Conservation (phyloP, 352 stramenopile genomes). For the Thraustotheca clavata region DNA sequence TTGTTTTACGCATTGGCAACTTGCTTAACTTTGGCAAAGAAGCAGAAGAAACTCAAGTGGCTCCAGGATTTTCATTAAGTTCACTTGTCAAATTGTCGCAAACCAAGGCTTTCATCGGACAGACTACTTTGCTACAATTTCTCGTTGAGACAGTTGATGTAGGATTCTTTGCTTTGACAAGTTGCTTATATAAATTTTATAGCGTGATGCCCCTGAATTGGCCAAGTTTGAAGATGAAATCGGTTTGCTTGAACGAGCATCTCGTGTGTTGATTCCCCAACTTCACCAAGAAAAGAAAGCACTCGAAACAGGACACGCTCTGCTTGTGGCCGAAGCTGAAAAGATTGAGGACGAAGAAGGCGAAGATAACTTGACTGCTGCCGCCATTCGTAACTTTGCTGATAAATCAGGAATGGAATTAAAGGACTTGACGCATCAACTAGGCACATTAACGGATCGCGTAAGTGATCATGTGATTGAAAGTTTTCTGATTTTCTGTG, state of each 20-base stretch:
- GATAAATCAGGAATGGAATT: conserved; percentile 54
- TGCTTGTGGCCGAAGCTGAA: conserved; percentile 26
- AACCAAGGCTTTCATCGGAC: conserved; percentile 77
- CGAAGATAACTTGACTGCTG: conserved; percentile 8
- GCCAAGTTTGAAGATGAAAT: conserved; percentile 71
- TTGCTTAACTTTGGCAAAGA: conserved; percentile 67
- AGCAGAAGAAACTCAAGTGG: conserved; percentile 28
- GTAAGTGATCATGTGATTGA: conserved; percentile 29
- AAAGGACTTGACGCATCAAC: conserved; percentile 33
- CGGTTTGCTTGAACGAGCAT: conserved; percentile 60
- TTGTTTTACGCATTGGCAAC: conserved; percentile 66
- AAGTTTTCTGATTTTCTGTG: background rate
- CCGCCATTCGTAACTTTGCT: conserved; percentile 42
- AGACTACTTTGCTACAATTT: conserved; percentile 77
- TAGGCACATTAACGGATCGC: conserved; percentile 45
- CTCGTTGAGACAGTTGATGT: conserved; percentile 80
- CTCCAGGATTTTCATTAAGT: conserved; percentile 60
- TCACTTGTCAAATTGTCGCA: conserved; percentile 82
- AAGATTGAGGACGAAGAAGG: conserved; percentile 20
- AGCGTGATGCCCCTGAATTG: conserved; percentile 62
- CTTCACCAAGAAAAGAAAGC: conserved; percentile 62
- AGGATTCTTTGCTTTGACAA: background rate
- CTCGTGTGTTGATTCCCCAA: conserved; percentile 56
- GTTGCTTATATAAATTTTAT: conserved; percentile 1
- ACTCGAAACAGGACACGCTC: conserved; percentile 41